Evolutionary conservation across 148 eudicot species (phyloP).

Genomic region (Rhododendron simsii): DNA sequence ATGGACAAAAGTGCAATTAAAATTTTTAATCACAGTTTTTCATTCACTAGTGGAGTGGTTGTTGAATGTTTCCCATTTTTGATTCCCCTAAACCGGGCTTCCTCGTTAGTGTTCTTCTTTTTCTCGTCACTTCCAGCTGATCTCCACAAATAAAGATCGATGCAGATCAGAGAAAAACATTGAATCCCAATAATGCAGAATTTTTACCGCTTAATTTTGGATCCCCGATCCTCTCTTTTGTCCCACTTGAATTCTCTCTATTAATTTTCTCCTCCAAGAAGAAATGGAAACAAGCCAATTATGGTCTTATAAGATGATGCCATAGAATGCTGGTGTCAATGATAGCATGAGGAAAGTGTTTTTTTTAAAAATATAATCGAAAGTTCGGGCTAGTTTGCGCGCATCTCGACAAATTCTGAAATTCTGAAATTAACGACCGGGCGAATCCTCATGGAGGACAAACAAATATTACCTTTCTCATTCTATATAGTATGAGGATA

Average conservation of each 20-base stretch:
- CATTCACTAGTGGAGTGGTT: conserved; percentile 48
- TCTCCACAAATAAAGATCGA: neutral
- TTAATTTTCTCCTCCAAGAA: no score
- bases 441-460: no score
- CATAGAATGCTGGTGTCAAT: neutral
- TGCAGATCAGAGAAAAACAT: neutral
- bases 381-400: no score
- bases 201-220: neutral
- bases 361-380: no score
- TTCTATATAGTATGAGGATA: neutral
- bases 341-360: neutral
- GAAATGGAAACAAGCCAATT: neutral
- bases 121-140: neutral
- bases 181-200: neutral
- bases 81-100: conserved; percentile 38
- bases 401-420: neutral
- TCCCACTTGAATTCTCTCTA: no score
- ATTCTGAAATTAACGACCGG: no score
- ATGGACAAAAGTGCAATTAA: conserved; percentile 30
- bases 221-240: no score
- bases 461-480: no score
- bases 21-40: conserved; percentile 21
- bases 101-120: conserved; percentile 41
- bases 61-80: conserved; percentile 43
- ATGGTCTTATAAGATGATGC: neutral